phyloP scores from a whole-genome alignment of 768 basidiomycete genomes.

The Mycena chlorophos region DNA sequence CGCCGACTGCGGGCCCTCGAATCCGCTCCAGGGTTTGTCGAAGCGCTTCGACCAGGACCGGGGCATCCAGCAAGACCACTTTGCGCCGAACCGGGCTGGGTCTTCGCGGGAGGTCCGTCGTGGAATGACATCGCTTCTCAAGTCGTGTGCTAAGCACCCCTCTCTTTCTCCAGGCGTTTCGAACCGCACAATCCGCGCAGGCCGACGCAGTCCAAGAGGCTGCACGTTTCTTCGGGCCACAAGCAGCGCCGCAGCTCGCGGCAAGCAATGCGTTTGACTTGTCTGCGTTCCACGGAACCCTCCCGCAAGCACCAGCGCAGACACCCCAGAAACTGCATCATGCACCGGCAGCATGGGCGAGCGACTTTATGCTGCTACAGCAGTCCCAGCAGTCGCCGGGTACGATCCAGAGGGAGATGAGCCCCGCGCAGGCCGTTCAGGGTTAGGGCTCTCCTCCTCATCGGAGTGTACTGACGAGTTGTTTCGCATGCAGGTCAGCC shows the following conservation, averaged over 20 bases:
- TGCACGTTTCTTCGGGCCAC: constrained; percentile 61
- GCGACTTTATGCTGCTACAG: constrained; percentile 53
- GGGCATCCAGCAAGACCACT: constrained; percentile 81
- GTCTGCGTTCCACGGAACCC: constrained; percentile 49
- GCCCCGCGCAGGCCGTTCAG: constrained; percentile 2
- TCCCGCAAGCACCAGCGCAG: constrained; percentile 35
- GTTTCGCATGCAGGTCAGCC: constrained; percentile 34
- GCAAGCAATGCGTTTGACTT: constrained; percentile 56
- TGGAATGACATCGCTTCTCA: neutral
- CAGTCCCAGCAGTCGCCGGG: constrained; percentile 20
- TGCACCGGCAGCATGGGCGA: constrained; percentile 52
- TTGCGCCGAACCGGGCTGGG: constrained; percentile 58
- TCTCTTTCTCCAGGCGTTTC: constrained; percentile 64
- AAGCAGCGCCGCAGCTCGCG: constrained; percentile 36
- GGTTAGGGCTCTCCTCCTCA: neutral
- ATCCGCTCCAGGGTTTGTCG: constrained; percentile 75
- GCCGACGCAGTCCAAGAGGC: constrained; percentile 62
- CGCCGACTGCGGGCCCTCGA: constrained; percentile 83
- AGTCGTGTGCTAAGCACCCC: constrained; percentile 4
- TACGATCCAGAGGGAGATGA: constrained; percentile 12
- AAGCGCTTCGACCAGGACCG: constrained; percentile 81
- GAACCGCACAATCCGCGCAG: constrained; percentile 47
- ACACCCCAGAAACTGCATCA: constrained; percentile 20
- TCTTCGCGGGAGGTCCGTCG: constrained; percentile 60
- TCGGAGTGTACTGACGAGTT: neutral